phyloP scores from a whole-genome alignment of 2,329 filamentous ascomycete genomes.

The Phaeosphaeriaceae sp. region DNA sequence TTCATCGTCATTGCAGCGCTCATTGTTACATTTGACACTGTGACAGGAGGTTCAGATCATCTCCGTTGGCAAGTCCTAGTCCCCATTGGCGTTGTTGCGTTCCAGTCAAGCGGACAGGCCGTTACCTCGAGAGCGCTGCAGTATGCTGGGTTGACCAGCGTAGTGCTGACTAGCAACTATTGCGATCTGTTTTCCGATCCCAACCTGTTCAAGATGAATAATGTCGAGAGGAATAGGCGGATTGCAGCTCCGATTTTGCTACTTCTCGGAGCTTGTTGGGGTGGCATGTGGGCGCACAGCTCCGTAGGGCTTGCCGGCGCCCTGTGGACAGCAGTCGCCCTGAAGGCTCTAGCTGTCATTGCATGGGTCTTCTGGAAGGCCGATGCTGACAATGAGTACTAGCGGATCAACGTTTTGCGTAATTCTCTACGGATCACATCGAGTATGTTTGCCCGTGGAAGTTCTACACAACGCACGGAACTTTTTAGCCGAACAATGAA shows the following conservation, averaged over 20 bases:
- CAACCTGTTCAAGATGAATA: slow-evolving; percentile 53
- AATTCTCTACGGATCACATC: too few relatives aligned
- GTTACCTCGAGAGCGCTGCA: slow-evolving; percentile 74
- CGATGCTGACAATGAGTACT: slow-evolving; percentile 31
- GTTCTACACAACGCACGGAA: too few relatives aligned
- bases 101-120: slow-evolving; percentile 80
- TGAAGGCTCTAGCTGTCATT: slow-evolving; percentile 49
- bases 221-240: slow-evolving; percentile 62
- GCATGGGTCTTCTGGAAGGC: slow-evolving; percentile 52
- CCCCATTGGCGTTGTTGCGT: slow-evolving; percentile 72
- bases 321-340: slow-evolving; percentile 54
- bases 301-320: slow-evolving; percentile 58
- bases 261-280: slow-evolving; percentile 61
- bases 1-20: slow-evolving; percentile 52
- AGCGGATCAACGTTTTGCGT: neutral
- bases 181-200: slow-evolving; percentile 78
- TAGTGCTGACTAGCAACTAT: slow-evolving; percentile 82
- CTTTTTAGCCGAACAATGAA: too few relatives aligned
- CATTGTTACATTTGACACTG: slow-evolving; percentile 52
- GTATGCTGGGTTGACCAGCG: slow-evolving; percentile 74
- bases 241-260: slow-evolving; percentile 58
- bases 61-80: slow-evolving; percentile 62
- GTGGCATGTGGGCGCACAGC: slow-evolving; percentile 62
- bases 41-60: slow-evolving; percentile 36
- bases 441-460: too few relatives aligned